Base-by-base conservation (phyloP, 2,329 filamentous ascomycete genomes). In the Periconia digitata region DNA sequence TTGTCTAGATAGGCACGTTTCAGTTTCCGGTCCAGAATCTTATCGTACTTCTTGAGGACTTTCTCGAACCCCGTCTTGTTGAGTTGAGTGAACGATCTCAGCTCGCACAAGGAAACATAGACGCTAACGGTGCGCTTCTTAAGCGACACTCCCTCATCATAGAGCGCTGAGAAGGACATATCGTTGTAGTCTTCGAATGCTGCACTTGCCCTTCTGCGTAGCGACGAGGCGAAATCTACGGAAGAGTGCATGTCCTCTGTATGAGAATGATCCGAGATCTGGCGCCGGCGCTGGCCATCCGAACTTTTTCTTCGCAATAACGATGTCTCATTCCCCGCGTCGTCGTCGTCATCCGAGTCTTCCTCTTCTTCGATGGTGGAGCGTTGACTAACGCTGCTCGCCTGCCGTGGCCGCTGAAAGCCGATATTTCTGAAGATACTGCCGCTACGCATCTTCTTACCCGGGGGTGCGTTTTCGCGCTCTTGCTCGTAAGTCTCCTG, bases 21-120 rank as follows among this genome's bases (percentile, higher is more conserved):
- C 46, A 97, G 77, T 60, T 86, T 86, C 56, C 86, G 86, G 71
- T 96, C 87, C 49, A 96, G 75, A 48, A 89, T 97, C 78, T 99
- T 99, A 79, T 99, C 94, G 66, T 94, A 99, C 72, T 99, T 99
- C 75, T 99, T 99, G 58, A 97, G 76, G 0, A 95, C 92, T 74
- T 99, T 99, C 64, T 86, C 84, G 74, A 99, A 99, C 12, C 94
- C 94, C 0, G 94, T 99, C 73, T 89, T 88, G 79, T 99, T 99
- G 54, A 99, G 83, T 74, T 97, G 92, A 46, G 92, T 86, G 66
- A 92, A 99, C 2, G 92, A 97, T 68, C 96, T 95, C 63, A 99
- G 83, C 71, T 96, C 94, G 74, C 92, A 96, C 16, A 97, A 78
- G 56, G 90, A 88, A 39, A 99, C 94, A 67, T 96, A 99, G 51